phyloP scores from a whole-genome alignment of 768 basidiomycete species.

The Chalciporus sphaerocephalus region DNA sequence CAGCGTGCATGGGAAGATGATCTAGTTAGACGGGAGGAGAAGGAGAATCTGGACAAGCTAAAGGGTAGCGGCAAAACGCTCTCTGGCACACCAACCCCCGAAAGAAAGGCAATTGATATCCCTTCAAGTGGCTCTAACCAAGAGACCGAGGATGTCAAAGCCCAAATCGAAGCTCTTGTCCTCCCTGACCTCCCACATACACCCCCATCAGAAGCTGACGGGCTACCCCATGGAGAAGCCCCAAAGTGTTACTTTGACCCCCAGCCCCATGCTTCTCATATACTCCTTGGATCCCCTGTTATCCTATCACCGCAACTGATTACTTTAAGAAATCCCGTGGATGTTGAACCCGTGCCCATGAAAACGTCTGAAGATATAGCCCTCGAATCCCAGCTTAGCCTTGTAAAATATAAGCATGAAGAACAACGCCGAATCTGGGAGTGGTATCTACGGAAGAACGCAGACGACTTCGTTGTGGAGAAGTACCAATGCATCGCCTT shows the following conservation, averaged over 20 bases:
- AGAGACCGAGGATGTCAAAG: slow-evolving; percentile 52
- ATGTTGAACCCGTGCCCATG: slow-evolving; percentile 39
- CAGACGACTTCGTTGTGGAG: slow-evolving; percentile 83
- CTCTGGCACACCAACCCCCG: slow-evolving; percentile 30
- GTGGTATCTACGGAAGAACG: slow-evolving; percentile 87
- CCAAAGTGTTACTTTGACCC: slow-evolving; percentile 43
- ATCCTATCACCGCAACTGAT: slow-evolving; percentile 32
- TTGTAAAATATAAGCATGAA: slow-evolving; percentile 75
- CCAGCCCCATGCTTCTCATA: slow-evolving; percentile 28
- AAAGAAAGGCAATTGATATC: slow-evolving; percentile 17
- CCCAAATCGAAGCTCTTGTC: slow-evolving; percentile 58
- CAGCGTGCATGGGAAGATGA: slow-evolving; percentile 87
- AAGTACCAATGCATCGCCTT: slow-evolving; percentile 88
- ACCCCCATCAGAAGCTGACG: slow-evolving; percentile 34
- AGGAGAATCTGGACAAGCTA: slow-evolving; percentile 25
- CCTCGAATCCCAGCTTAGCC: slow-evolving; percentile 65
- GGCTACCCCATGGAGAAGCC: slow-evolving; percentile 28
- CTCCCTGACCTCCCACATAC: slow-evolving; percentile 36
- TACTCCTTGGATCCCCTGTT: slow-evolving; percentile 28
- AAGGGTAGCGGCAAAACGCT: slow-evolving; percentile 10
- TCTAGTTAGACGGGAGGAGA: slow-evolving; percentile 72
- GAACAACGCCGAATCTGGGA: slow-evolving; percentile 91
- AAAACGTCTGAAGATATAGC: slow-evolving; percentile 68
- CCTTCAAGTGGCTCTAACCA: slow-evolving; percentile 10
- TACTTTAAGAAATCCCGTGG: slow-evolving; percentile 26